Percentiles rank a stretch among this genome's conserved stretches.
Evolutionary conservation across 2,329 filamentous ascomycete species (phyloP).

Genomic region (Metarhizium album): DNA sequence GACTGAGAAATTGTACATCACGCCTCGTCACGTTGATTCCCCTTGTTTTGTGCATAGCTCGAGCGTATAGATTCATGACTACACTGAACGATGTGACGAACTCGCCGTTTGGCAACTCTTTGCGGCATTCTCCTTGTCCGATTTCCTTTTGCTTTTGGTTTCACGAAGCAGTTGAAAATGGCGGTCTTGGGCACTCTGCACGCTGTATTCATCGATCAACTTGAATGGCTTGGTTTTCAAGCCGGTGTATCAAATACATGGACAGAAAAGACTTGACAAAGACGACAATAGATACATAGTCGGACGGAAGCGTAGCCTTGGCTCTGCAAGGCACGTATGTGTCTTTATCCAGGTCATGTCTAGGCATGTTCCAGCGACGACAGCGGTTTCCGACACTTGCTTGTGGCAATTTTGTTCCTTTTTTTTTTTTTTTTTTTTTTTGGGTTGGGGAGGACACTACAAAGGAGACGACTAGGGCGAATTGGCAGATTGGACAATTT

Average conservation of each 20-base stretch:
- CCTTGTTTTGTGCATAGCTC: not conserved
- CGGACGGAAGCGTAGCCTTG: not conserved
- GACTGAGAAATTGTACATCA: not conserved
- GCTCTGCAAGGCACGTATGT: not conserved
- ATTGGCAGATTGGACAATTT: not conserved
- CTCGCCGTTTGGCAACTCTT: no score
- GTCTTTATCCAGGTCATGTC: not conserved
- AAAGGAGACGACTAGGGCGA: not conserved
- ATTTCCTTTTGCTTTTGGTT: not conserved
- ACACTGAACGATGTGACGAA: not conserved
- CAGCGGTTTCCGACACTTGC: no score
- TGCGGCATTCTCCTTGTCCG: not conserved
- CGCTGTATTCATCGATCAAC: not conserved
- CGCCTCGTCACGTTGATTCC: not conserved
- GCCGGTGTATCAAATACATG: not conserved
- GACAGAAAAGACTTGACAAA: not conserved
- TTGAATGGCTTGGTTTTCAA: not conserved
- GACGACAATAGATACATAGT: not conserved
- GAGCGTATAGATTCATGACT: not conserved
- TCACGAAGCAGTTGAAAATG: not conserved
- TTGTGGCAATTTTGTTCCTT: not conserved
- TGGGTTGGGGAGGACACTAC: not conserved
- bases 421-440: not conserved
- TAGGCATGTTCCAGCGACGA: not conserved
- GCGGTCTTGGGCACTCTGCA: not conserved